Evolutionary conservation across 2,329 filamentous ascomycete species (phyloP), one percentile per base, ranked within the genome.

Genomic region (Zymoseptoria tritici): DNA sequence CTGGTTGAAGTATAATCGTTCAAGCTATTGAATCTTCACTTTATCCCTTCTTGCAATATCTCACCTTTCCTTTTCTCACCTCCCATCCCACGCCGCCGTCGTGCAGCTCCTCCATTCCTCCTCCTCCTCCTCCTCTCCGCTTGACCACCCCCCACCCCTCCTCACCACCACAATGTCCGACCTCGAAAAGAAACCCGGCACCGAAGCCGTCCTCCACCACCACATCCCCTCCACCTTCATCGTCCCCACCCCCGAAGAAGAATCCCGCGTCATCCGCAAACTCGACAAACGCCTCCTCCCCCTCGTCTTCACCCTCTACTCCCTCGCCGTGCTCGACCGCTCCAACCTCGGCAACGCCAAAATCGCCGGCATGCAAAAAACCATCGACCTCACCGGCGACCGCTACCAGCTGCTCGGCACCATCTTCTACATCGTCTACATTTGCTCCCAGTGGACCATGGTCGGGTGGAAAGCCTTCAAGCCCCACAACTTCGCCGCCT

Each of bases 381-480:
- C 81, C 26, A 75, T 85, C 16, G 58, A 77, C 9, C 72, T 85
- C 19, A 60, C 70, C n/a, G 75, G 76, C 11, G 71, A 76, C n/a
- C 69, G 73, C 24, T 83, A 82, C 64, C 68, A 77, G 9, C 80
- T 79, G 76, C 76, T 83, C 7, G 68, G 81, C 36, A 83, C 79
- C 0, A 77, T 82, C 42, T 83, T 83, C 67, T 81, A 81, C 66
- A 80, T 81, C 49, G 72, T 77, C 1, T 81, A 80, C 64, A 75
- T 77, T 20, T 46, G 64, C 7, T 60, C 49, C 36, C 64, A 66
- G 52, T 66, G 62, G 64, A 83, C 81, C 1, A 71, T 85, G 19
- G 78, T 86, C 56, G 71, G 71, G 22, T 73, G 71, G 71, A 73
- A 73, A 53, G 68, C 70, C 20, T 73, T 73, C 65, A 65, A 65